Conservation (phyloP, 768 basidiomycete genomes). For the Russula earlei region DNA sequence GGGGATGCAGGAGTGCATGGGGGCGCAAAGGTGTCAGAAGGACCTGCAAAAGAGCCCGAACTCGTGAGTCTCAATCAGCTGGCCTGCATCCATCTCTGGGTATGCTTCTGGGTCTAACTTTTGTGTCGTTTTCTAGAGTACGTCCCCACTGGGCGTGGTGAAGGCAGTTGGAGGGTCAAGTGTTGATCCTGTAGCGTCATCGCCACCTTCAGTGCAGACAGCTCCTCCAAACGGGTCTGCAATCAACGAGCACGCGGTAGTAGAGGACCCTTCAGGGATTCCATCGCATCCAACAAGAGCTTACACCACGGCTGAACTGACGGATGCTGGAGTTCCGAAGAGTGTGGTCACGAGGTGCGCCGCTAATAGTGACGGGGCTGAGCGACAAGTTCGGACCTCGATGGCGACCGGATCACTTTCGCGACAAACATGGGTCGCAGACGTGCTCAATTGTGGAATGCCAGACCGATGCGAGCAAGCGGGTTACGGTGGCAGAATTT, state of each 20-base stretch:
- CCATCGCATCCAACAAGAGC: constrained; percentile 35
- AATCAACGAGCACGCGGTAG: neutral
- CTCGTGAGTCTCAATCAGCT: neutral
- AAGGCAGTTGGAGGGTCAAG: neutral
- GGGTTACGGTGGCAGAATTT: constrained; percentile 65
- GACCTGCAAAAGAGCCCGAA: neutral
- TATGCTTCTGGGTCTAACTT: neutral
- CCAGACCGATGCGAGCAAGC: constrained; percentile 56
- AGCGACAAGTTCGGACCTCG: constrained; percentile 49
- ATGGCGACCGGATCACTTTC: constrained; percentile 84
- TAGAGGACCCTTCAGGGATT: constrained; percentile 11
- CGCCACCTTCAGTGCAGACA: neutral
- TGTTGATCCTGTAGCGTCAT: neutral
- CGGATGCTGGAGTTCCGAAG: constrained; percentile 51
- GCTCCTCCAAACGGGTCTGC: neutral
- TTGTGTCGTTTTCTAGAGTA: neutral
- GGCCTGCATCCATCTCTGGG: neutral
- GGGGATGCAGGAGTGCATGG: neutral
- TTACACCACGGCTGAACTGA: constrained; percentile 41
- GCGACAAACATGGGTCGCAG: constrained; percentile 52
- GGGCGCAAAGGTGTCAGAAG: neutral
- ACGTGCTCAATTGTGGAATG: constrained; percentile 73
- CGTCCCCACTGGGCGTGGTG: neutral
- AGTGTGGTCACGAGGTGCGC: constrained; percentile 67
- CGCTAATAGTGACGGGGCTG: constrained; percentile 67